phyloP scores from a whole-genome alignment of 2,329 filamentous ascomycete genomes.

The Purpureocillium takamizusanense region DNA sequence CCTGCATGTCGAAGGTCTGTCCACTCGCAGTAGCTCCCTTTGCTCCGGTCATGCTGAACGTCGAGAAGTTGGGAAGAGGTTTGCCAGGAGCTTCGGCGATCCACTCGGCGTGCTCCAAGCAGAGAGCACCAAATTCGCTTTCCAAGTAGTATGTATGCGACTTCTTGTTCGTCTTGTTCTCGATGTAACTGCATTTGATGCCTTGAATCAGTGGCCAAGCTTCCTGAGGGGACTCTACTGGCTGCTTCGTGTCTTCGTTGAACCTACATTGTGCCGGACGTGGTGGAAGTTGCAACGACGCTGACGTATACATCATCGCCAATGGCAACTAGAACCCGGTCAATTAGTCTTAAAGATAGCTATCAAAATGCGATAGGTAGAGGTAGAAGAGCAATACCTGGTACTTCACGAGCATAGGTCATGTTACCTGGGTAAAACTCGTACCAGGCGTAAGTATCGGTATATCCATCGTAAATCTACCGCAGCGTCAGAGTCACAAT shows the following conservation, averaged over 20 bases:
- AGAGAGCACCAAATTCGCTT: background rate
- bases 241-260: too few relatives aligned
- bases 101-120: background rate
- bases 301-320: background rate
- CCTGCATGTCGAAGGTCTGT: too few relatives aligned
- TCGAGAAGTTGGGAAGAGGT: background rate
- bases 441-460: background rate
- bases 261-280: background rate
- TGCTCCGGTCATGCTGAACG: background rate
- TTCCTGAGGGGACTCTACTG: too few relatives aligned
- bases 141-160: background rate
- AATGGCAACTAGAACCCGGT: background rate
- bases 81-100: background rate
- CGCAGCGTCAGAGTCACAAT: background rate
- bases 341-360: background rate
- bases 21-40: too few relatives aligned
- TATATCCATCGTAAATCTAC: background rate
- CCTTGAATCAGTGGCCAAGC: too few relatives aligned
- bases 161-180: background rate
- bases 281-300: background rate
- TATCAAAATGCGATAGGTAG: background rate
- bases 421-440: background rate
- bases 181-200: background rate
- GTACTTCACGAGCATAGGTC: background rate
- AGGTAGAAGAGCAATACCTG: background rate